Percentiles rank a stretch among this genome's conserved stretches.
phyloP scores from a whole-genome alignment of 1,284 basidiomycete species.

The Mrakiaceae sp. region DNA sequence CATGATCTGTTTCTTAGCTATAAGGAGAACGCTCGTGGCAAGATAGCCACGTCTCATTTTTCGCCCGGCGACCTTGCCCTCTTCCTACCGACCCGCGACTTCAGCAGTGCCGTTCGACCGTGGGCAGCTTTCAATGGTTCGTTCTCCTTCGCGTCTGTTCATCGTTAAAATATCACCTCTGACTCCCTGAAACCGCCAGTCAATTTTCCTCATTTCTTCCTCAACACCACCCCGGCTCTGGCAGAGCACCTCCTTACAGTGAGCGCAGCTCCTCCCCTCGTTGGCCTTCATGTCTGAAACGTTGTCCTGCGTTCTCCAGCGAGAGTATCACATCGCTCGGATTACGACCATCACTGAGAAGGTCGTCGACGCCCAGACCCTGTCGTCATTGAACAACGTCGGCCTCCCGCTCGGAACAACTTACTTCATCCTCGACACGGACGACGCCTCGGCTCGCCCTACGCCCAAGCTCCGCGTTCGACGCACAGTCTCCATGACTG shows the following conservation, averaged over 20 bases:
- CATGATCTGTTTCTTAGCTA: conserved; percentile 27
- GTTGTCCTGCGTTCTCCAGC: not conserved
- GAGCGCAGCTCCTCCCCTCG: conserved; percentile 19
- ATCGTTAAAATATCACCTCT: too few relatives aligned
- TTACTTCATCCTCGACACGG: conserved; percentile 13
- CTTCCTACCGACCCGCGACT: conserved; percentile 89
- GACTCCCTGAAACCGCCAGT: conserved; percentile 40
- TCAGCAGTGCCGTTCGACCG: conserved; percentile 57
- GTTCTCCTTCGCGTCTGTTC: conserved; percentile 20
- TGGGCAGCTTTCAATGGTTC: conserved; percentile 95
- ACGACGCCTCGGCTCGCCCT: conserved; percentile 6
- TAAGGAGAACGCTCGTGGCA: conserved; percentile 78
- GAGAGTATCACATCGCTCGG: conserved; percentile 33
- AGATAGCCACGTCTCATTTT: conserved; percentile 89
- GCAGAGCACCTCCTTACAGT: conserved; percentile 49
- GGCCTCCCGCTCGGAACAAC: conserved; percentile 6
- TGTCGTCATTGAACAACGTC: conserved; percentile 1
- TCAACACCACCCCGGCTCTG: conserved; percentile 70
- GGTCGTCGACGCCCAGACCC: conserved; percentile 24
- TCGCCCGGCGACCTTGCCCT: conserved; percentile 44
- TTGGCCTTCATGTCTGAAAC: not conserved
- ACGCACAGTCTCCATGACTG: conserved; percentile 2
- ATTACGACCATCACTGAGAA: conserved; percentile 32
- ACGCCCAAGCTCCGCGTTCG: not conserved
- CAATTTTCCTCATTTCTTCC: conserved; percentile 92